phyloP scores from a whole-genome alignment of 768 basidiomycete species.

The Phylloporus arenicola region DNA sequence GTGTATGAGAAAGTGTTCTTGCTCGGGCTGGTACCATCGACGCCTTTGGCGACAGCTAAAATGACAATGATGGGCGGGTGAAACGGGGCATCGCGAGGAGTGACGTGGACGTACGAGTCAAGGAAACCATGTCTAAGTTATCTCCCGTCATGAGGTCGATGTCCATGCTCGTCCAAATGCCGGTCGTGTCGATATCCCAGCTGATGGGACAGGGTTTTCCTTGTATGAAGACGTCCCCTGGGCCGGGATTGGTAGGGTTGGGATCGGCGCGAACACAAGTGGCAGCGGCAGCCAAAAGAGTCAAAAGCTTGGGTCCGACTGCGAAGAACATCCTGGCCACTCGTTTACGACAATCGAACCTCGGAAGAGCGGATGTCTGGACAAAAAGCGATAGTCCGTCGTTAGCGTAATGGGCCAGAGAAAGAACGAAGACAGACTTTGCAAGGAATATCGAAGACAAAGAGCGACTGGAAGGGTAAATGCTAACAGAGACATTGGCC shows the following conservation, averaged over 20 bases:
- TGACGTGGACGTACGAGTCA: constrained; percentile 49
- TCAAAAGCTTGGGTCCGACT: constrained; percentile 6
- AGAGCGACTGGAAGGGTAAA: constrained; percentile 6
- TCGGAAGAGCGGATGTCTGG: not conserved
- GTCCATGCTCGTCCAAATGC: constrained; percentile 63
- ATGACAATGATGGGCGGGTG: not conserved
- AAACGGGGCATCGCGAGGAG: not conserved
- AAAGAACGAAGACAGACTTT: constrained; percentile 1
- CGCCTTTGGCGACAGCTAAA: constrained; percentile 52
- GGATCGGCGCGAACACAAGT: constrained; percentile 50
- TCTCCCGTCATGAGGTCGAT: constrained; percentile 79
- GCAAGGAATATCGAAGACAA: constrained; percentile 2
- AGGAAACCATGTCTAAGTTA: constrained; percentile 61
- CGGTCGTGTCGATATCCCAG: constrained; percentile 58
- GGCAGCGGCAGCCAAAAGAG: constrained; percentile 24
- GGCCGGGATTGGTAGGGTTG: constrained; percentile 53
- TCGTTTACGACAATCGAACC: constrained; percentile 3
- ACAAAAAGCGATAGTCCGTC: not conserved
- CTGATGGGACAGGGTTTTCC: constrained; percentile 50
- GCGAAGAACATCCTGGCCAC: constrained; percentile 15
- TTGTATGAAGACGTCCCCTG: constrained; percentile 51
- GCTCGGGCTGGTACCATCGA: constrained; percentile 54
- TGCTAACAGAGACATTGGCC: not conserved
- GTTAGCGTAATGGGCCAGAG: not conserved
- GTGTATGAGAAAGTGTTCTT: constrained; percentile 46